Evolutionary conservation across 352 stramenopile species (phyloP).

Genomic region (Phytophthora sansomeana): DNA sequence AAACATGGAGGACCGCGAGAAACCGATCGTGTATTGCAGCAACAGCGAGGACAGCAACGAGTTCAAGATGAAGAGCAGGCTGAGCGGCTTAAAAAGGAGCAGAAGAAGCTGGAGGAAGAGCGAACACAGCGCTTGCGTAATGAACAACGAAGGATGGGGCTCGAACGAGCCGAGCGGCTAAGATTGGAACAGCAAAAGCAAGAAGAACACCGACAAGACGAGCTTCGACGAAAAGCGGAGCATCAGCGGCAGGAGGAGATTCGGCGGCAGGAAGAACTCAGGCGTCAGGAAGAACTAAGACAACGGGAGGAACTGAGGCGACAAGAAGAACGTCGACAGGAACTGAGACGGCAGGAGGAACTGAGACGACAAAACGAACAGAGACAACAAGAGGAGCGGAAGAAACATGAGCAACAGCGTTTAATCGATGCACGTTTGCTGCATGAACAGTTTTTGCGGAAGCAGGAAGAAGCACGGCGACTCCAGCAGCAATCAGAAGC

Average conservation of each 20-base stretch:
- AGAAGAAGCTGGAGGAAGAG: conserved; percentile 19
- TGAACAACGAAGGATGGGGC: conserved; percentile 12
- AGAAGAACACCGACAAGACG: conserved; percentile 10
- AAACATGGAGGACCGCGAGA: conserved; percentile 11
- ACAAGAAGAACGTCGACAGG: conserved; percentile 11
- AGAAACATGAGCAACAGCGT: conserved; percentile 16
- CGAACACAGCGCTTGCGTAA: background rate
- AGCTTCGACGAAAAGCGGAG: background rate
- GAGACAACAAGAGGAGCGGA: conserved; percentile 8
- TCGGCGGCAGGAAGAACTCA: background rate
- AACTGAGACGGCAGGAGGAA: background rate
- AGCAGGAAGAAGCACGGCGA: conserved; percentile 14
- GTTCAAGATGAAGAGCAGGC: conserved; percentile 16
- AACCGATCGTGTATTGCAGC: conserved; percentile 12
- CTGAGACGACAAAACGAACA: background rate
- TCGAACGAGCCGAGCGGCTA: conserved; percentile 1
- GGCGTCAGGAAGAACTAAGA: background rate
- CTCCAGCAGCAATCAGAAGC: conserved; percentile 20
- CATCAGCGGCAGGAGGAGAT: conserved; percentile 4
- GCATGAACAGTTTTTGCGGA: conserved; percentile 24
- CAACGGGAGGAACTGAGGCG: conserved; percentile 10
- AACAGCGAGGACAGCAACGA: conserved; percentile 14
- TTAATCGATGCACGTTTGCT: conserved; percentile 30
- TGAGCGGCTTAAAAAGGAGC: conserved; percentile 19
- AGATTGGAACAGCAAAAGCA: conserved; percentile 12